Base-by-base conservation (phyloP, 352 stramenopile species). In the Phytophthora quininea region DNA sequence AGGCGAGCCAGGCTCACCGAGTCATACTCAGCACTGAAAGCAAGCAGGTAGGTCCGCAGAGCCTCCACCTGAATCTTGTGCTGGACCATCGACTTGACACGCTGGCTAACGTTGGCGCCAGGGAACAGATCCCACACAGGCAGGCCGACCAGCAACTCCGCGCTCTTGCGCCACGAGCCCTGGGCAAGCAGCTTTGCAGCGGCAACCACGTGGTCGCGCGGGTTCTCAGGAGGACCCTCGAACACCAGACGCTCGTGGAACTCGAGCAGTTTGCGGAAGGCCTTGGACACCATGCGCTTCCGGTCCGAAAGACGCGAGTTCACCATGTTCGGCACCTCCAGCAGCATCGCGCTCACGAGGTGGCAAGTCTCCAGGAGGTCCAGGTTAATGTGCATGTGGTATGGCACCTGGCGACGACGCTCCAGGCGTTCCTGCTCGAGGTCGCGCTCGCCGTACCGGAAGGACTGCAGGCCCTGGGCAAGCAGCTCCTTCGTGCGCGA, bases 371-470 rank as follows among this genome's bases (percentile, higher is more conserved):
- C 98, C 35, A 99, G 82, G 64, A 99, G 71, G 71, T 99, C 98
- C 19, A 99, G 79, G 77, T 99, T 99, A 73, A 99, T 99, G 84
- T 99, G 97, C 92, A 99, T 98, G 83, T 99, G 97, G 84, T 99
- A 99, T 33, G 97, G 97, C 58, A 99, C 88, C 71, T 98, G 95
- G 46, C 98, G 88, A 77, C 98, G 93, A 57, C 97, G 97, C 75
- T 99, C 97, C 7, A 97, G 85, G 56, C 98, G 98, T 79, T 99
- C 97, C 79, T 99, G 92, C 69, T 99, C 97, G 4, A 93, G 77
- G 71, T 97, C 97, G 67, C 98, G 97, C 69, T 99, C 97, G 69
- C 90, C 81, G 68, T 86, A 90, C 29, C 92, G 82, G 92, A 98
- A 86, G 76, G 89, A 82, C 83, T 96, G 84, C 73, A 95, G 86